Percentiles rank a stretch among this genome's conserved stretches.
Evolutionary conservation across 192 early-diverging fungal genomes (phyloP).

Genomic region (Blastocladiella britannica): DNA sequence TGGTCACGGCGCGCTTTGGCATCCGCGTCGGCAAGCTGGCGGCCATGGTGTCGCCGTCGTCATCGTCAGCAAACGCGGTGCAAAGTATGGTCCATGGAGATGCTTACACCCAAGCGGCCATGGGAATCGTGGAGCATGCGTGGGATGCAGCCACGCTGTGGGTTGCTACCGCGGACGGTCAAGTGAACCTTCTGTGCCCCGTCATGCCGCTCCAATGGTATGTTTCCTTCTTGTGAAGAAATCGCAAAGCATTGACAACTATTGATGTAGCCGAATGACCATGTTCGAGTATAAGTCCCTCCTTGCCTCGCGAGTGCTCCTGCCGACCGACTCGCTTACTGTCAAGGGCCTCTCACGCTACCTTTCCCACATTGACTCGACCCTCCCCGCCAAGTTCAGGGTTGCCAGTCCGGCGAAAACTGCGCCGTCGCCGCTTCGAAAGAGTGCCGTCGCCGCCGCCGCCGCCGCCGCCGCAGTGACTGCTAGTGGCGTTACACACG

Average conservation of each 20-base stretch:
- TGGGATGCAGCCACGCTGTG: slow-evolving; percentile 47
- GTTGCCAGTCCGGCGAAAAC: not conserved
- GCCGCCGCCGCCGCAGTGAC: not conserved
- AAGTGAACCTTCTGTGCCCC: slow-evolving; percentile 56
- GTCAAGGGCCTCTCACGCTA: not conserved
- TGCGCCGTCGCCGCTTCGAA: not conserved
- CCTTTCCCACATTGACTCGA: not conserved
- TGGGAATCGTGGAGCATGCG: not conserved
- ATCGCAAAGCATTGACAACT: not conserved
- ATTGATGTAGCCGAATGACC: too few relatives aligned
- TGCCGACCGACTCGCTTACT: not conserved
- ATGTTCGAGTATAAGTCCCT: not conserved
- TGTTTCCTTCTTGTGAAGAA: not conserved
- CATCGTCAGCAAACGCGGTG: not conserved
- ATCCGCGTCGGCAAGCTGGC: slow-evolving; percentile 7
- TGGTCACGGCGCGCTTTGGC: slow-evolving; percentile 14
- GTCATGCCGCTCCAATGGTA: slow-evolving; percentile 47
- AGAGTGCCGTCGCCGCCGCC: not conserved
- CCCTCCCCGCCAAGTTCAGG: not conserved
- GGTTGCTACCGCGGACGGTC: slow-evolving; percentile 40
- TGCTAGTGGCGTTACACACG: not conserved
- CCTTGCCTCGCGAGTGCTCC: not conserved
- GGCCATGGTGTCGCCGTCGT: slow-evolving; percentile 3
- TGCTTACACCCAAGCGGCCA: slow-evolving; percentile 14
- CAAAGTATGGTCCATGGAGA: slow-evolving; percentile 7